phyloP scores from a whole-genome alignment of 768 basidiomycete species.

The Phlebiopsis flavidoalba region DNA sequence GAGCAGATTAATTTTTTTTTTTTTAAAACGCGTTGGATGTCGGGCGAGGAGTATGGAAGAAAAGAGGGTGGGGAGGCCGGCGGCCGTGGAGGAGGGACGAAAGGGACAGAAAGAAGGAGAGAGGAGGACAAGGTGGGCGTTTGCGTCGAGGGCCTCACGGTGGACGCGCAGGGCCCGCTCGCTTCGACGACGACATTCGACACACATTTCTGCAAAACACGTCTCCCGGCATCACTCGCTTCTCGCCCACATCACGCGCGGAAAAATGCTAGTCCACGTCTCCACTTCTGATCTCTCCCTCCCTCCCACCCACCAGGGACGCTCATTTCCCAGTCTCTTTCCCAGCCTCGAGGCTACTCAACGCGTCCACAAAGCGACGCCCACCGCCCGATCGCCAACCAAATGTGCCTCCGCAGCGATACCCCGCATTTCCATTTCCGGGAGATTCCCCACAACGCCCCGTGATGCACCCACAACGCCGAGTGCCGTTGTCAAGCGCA shows the following conservation, averaged over 20 bases:
- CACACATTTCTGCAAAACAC: background rate
- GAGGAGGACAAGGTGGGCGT: constrained; percentile 1
- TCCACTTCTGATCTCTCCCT: background rate
- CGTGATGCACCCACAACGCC: background rate
- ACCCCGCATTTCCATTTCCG: background rate
- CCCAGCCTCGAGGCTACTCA: background rate
- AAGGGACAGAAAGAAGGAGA: background rate
- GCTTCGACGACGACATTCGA: background rate
- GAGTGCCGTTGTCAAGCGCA: background rate
- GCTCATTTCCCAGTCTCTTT: background rate
- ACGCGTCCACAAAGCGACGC: background rate
- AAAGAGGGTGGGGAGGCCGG: constrained; percentile 11
- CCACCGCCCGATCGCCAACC: background rate
- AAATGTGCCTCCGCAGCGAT: background rate
- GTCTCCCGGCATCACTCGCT: constrained; percentile 5
- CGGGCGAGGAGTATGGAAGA: constrained; percentile 6
- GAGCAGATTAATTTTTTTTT: constrained; percentile 1
- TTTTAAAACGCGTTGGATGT: background rate
- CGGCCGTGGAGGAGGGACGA: background rate
- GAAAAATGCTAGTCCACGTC: background rate
- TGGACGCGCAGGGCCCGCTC: background rate
- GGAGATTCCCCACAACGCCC: background rate
- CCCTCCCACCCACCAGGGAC: background rate
- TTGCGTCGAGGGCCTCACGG: constrained; percentile 1
- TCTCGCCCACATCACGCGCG: background rate